Evolutionary conservation across 2,329 filamentous ascomycete species (phyloP).

Genomic region (Arachnomyces sp.): DNA sequence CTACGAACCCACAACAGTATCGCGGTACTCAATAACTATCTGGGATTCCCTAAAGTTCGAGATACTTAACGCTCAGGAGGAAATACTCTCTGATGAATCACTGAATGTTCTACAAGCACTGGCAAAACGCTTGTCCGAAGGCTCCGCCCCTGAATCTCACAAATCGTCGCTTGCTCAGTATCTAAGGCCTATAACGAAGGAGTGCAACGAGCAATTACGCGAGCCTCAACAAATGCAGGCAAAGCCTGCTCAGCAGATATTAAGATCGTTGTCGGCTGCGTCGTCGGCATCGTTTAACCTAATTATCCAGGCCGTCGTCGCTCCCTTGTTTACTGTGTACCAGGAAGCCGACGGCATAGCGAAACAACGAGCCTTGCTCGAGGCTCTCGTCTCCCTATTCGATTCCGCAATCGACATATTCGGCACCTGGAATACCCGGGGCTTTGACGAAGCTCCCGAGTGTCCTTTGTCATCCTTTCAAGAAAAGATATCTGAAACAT

Average conservation of each 20-base stretch:
- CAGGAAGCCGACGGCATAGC: conserved; percentile 54
- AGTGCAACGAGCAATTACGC: conserved; percentile 61
- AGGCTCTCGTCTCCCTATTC: conserved; percentile 52
- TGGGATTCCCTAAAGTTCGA: conserved; percentile 66
- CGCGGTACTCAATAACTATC: conserved; percentile 56
- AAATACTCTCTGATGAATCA: conserved; percentile 55
- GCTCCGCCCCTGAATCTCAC: conserved; percentile 30
- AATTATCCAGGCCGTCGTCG: conserved; percentile 49
- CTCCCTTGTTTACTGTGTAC: conserved; percentile 53
- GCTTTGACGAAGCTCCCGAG: conserved; percentile 22
- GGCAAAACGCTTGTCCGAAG: conserved; percentile 46
- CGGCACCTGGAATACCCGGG: conserved; percentile 46
- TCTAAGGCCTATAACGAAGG: conserved; percentile 55
- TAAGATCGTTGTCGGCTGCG: conserved; percentile 49
- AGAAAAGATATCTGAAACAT: conserved; percentile 46
- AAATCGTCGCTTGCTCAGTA: conserved; percentile 44
- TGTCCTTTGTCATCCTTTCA: conserved; percentile 43
- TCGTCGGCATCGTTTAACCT: conserved; percentile 49
- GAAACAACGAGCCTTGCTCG: conserved; percentile 56
- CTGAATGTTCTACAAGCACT: conserved; percentile 50
- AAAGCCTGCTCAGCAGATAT: conserved; percentile 55
- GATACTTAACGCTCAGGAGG: conserved; percentile 59
- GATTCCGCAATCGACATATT: conserved; percentile 52
- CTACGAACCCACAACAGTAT: conserved; percentile 53
- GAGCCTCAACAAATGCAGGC: conserved; percentile 64